Evolutionary conservation across 225 moss, liverwort and hornwort genomes (phyloP), one percentile per base, ranked within the genome.

Genomic region (Ulota crispa): DNA sequence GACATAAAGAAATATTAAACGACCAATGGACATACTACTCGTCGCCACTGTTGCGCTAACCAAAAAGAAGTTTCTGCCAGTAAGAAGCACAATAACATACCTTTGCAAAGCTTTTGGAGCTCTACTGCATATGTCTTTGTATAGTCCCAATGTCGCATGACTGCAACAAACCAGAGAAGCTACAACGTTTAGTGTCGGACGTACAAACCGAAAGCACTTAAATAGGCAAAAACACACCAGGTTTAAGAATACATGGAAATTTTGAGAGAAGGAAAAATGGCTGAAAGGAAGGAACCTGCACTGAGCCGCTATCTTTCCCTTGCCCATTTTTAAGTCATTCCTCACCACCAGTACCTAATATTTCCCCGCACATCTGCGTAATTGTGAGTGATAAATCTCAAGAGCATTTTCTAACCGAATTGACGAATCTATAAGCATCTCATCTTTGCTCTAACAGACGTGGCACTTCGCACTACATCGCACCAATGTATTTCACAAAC

Each of bases 141-240:
- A 99, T 70, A 99, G 82, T 71, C 98, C 98, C 78, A 99, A 77
- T 12, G 95, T 99, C 15, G 98, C 98, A 82, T 99, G 98, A 75
- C 98, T 99, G 90, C 77, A 83, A 61, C 65, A 83, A 39, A 70
- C 41, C 70, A 78, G 55, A 54, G 31, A 57, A 59, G 68, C 55
- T 45, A 57, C n/a, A 61, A 61, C 5, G 24, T 47, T 84, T 28
- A 76, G 54, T 64, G 62, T 54, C 31, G 50, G 65, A 68, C 47
- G 19, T 42, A 28, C 14, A 26, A 70, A 64, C 53, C 62, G 28
- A 75, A 66, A 56, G 56, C 45, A 53, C 65, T 23, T 18, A 32
- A 64, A 1, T 23, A 71, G 57, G 21, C 34, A 82, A 67, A 60
- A 71, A 14, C 23, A 43, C 32, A 47, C n/a, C 15, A 66, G 37